These are phyloP conservation scores for Persicaria tinctoria DNA, from an alignment of 148 eudicot genomes.

Conservation along the genomic window DNA sequence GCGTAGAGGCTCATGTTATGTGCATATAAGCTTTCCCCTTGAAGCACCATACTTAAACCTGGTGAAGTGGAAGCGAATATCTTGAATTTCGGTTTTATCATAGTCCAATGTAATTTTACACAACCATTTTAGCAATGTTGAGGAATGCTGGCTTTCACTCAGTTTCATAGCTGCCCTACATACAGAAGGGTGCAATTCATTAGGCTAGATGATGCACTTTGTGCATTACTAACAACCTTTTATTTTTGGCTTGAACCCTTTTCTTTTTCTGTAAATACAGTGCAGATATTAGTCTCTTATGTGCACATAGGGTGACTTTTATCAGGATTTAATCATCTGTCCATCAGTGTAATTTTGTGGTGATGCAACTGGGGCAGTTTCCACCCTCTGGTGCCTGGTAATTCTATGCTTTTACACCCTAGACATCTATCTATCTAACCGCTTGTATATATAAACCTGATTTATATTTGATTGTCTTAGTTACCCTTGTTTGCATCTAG, in stretches of 20 bases:
- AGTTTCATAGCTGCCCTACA: constrained; percentile 2
- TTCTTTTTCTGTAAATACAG: constrained; percentile 6
- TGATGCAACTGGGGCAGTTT: background rate
- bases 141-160: background rate
- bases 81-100: background rate
- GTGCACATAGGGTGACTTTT: background rate
- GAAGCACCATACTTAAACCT: background rate
- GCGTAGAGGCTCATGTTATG: constrained; percentile 1
- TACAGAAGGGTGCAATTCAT: constrained; percentile 8
- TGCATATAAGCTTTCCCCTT: constrained; percentile 9
- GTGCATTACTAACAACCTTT: constrained; percentile 12
- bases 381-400: background rate
- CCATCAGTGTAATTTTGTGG: constrained; percentile 6
- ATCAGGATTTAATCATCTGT: constrained; percentile 4
- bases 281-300: constrained; percentile 8
- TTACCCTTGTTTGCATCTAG: no score
- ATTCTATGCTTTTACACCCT: background rate
- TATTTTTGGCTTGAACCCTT: background rate
- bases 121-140: constrained; percentile 6
- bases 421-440: no score
- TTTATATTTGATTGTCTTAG: no score
- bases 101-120: constrained; percentile 8
- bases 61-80: background rate
- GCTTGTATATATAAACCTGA: no score
- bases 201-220: constrained; percentile 12